phyloP scores from a whole-genome alignment of 768 basidiomycete species.

The Calvatia gigantea region DNA sequence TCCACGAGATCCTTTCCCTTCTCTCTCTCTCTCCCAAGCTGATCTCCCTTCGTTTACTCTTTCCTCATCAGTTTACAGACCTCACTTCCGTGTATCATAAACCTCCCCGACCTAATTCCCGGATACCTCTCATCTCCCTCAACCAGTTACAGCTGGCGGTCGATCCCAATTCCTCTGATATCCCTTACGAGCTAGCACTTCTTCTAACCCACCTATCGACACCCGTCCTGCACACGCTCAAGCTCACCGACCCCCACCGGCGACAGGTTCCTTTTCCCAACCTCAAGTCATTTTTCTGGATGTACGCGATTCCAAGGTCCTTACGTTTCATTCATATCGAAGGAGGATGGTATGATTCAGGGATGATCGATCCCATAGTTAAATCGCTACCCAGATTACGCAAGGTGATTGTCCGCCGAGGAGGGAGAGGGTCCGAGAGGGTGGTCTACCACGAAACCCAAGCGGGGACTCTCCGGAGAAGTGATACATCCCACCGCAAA shows the following conservation, averaged over 20 bases:
- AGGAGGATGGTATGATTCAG: constrained; percentile 45
- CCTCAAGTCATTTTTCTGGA: constrained; percentile 43
- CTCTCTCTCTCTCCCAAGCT: constrained; percentile 51
- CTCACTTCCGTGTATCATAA: constrained; percentile 22
- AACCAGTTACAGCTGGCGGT: constrained; percentile 45
- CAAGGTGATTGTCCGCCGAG: constrained; percentile 25
- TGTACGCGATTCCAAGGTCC: constrained; percentile 36
- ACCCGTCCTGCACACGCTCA: constrained; percentile 45
- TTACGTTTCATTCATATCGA: constrained; percentile 37
- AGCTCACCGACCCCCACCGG: constrained; percentile 41
- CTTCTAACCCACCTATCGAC: constrained; percentile 47
- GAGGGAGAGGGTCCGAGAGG: constrained; percentile 19
- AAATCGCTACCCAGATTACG: constrained; percentile 30
- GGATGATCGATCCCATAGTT: constrained; percentile 33
- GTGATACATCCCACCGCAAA: background rate
- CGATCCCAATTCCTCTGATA: constrained; percentile 42
- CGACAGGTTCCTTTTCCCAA: constrained; percentile 37
- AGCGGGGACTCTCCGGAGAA: background rate
- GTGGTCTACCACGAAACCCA: constrained; percentile 5
- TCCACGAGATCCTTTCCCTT: constrained; percentile 55
- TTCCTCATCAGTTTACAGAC: constrained; percentile 29
- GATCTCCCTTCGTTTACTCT: constrained; percentile 51
- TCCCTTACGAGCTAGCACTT: constrained; percentile 56
- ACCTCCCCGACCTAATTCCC: constrained; percentile 22
- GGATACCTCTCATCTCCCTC: constrained; percentile 43